These are phyloP conservation scores for Penicillium desertorum DNA, from an alignment of 495 filamentous ascomycete species.

Conservation along the genomic window DNA sequence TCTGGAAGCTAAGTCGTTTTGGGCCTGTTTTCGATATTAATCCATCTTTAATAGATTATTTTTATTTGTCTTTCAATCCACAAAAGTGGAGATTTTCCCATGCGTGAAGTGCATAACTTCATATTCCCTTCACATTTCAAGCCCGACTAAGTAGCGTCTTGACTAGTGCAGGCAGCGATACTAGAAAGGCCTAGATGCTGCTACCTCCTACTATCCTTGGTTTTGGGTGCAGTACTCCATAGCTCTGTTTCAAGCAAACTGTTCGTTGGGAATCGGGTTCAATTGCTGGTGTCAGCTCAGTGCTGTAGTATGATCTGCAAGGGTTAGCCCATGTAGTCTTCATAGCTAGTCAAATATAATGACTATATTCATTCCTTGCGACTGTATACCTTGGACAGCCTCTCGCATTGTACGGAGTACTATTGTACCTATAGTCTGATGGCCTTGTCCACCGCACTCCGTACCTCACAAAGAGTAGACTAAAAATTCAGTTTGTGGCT, in stretches of 20 bases:
- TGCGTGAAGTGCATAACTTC: conserved; percentile 1
- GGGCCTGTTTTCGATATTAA: background rate
- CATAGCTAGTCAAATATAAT: background rate
- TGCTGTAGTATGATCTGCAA: background rate
- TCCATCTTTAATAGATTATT: background rate
- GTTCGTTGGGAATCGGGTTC: background rate
- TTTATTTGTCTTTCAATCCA: conserved; percentile 1
- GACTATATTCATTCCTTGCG: background rate
- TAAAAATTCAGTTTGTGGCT: conserved; percentile 1
- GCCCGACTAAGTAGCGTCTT: background rate
- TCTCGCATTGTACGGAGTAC: background rate
- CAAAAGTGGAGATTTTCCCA: background rate
- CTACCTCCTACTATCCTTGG: background rate
- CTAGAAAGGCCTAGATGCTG: conserved; percentile 3
- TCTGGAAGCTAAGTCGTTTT: background rate
- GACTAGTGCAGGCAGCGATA: background rate
- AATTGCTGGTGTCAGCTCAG: background rate
- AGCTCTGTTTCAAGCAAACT: background rate
- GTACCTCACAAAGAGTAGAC: background rate
- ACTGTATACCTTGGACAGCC: background rate
- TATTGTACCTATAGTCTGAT: too few relatives aligned
- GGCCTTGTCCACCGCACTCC: too few relatives aligned
- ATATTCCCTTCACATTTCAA: background rate
- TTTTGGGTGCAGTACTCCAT: background rate
- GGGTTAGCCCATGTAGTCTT: background rate